A percentile compares a stretch with the other conserved stretches of the same genome.
These are phyloP conservation scores for Pythium insidiosum DNA, from an alignment of 352 stramenopile species.

Conservation along the genomic window DNA sequence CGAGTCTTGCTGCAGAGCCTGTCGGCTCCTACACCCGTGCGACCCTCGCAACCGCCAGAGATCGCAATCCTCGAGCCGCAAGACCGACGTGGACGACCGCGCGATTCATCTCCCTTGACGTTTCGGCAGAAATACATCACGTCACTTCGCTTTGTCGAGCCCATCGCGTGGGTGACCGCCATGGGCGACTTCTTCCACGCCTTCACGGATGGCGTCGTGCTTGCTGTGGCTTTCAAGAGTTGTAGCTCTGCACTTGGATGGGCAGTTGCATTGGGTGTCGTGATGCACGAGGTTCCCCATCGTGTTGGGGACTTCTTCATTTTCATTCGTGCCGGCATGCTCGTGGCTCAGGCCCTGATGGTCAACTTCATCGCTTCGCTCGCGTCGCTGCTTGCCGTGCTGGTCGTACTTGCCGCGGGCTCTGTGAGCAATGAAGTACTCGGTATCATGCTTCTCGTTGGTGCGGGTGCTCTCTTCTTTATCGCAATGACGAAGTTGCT, in stretches of 20 bases:
- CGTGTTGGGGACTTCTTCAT: slow-evolving; percentile 23
- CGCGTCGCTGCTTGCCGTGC: slow-evolving; percentile 13
- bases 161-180: slow-evolving; percentile 22
- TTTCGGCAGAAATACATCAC: slow-evolving; percentile 11
- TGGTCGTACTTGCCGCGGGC: slow-evolving; percentile 12
- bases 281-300: slow-evolving; percentile 24
- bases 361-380: slow-evolving; percentile 20
- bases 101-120: no score
- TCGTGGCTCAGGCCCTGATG: slow-evolving; percentile 13
- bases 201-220: slow-evolving; percentile 23
- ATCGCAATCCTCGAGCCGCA: no score
- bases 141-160: slow-evolving; percentile 7
- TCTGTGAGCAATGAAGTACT: slow-evolving; percentile 17
- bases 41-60: no score
- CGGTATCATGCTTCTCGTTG: slow-evolving; percentile 17
- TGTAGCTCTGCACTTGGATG: slow-evolving; percentile 20
- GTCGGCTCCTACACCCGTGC: no score
- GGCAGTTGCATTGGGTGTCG: slow-evolving; percentile 17
- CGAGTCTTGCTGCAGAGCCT: no score
- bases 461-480: slow-evolving; percentile 15
- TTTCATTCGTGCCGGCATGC: slow-evolving; percentile 22
- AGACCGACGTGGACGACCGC: no score
- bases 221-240: slow-evolving; percentile 22
- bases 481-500: slow-evolving; percentile 17
- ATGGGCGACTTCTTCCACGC: slow-evolving; percentile 24